Evolutionary conservation across 2,329 filamentous ascomycete species (phyloP), one percentile per base, ranked within the genome.

Genomic region (Exophiala mesophila): DNA sequence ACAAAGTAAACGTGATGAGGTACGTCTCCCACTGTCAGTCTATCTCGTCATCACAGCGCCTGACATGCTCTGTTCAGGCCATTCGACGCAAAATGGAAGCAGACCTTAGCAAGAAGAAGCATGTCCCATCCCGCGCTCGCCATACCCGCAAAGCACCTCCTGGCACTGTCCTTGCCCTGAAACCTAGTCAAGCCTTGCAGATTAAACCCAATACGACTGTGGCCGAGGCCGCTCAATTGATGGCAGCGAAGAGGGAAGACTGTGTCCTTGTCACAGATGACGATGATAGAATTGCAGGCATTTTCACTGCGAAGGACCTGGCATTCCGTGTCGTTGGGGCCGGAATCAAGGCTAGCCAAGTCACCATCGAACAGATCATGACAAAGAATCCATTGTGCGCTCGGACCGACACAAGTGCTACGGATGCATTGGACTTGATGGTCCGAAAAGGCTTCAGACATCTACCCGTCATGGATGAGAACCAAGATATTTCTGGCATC

Each of bases 371-470:
- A 55, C 89, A 97, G 62, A 98, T 98, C 66, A 98, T 98, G 92
- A 98, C 92, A 63, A 96, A 97, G 75, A 98, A 98, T 70, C 92
- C 92, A 8, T 79, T 98, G 12, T 98, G 92, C 65, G 92, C 92
- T 41, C 82, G 92, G 63, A 98, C 92, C 44, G 92, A 98, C 63
- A 98, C 92, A 23, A 97, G 90, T 66, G 92, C 92, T 24, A 98
- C 92, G 31, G 92, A 98, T 72, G 92, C 92, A 21, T 72, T 98
- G 51, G 90, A 98, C 66, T 76, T 97, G 44, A 98, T 98, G 92
- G 92, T 98, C 44, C 79, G 90, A 57, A 97, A 97, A 70, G 92
- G 92, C 13, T 98, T 98, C 74, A 82, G 92, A 56, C 92, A 98
- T 71, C 68, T 98, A 61, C 92, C 92, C 3, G 92, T 98, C 54